Percentiles rank a stretch among this genome's conserved stretches.
These are phyloP conservation scores for Scorias spongiosa DNA, from an alignment of 2,329 filamentous ascomycete species.

Conservation along the genomic window DNA sequence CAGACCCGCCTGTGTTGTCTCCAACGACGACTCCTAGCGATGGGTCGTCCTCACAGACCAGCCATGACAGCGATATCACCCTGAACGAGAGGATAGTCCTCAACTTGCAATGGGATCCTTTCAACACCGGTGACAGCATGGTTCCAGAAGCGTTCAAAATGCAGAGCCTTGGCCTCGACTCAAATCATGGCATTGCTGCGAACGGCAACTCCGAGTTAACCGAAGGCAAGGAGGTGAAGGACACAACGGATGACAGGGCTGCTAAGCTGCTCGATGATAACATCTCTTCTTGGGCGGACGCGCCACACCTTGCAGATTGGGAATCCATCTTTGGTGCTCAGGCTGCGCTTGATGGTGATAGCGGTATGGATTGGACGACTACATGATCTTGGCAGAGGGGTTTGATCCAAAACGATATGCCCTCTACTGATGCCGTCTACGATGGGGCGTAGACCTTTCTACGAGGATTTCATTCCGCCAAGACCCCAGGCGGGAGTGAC, in stretches of 20 bases:
- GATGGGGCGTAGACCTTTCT: too few species aligned
- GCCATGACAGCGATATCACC: constrained; percentile 26
- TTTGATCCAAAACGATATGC: neutral
- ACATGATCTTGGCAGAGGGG: neutral
- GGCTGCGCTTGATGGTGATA: constrained; percentile 1
- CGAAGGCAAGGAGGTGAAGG: neutral
- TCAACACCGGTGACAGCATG: constrained; percentile 18
- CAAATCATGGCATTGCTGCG: neutral
- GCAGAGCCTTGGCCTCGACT: constrained; percentile 1
- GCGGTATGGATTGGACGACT: neutral
- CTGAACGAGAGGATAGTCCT: constrained; percentile 27
- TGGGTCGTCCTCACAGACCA: constrained; percentile 17
- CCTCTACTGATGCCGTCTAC: too few species aligned
- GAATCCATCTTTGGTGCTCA: constrained; percentile 1
- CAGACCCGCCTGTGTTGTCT: constrained; percentile 5
- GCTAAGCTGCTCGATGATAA: neutral
- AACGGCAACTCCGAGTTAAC: neutral
- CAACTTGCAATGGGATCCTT: constrained; percentile 19
- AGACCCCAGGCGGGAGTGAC: too few species aligned
- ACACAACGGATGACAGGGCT: neutral
- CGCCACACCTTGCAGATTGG: neutral
- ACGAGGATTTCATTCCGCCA: too few species aligned
- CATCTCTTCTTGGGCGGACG: neutral
- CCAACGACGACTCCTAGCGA: constrained; percentile 12
- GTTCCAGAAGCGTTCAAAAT: constrained; percentile 8